These are phyloP conservation scores for Ashbya aceris DNA, from an alignment of 1,139 yeast genomes.

Conservation along the genomic window DNA sequence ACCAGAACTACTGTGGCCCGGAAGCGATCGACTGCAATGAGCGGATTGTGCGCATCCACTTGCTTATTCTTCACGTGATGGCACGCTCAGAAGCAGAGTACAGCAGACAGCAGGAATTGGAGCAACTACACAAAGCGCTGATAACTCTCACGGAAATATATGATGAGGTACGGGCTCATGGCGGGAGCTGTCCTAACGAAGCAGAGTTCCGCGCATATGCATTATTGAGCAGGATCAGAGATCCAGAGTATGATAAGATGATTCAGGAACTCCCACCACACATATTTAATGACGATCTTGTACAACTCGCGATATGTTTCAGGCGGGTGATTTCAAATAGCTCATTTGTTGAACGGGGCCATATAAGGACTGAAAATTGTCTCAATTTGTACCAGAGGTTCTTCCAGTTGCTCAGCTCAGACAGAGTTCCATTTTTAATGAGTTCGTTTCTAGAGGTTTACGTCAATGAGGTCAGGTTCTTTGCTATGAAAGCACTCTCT, in stretches of 20 bases:
- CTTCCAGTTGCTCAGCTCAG: conserved; percentile 46
- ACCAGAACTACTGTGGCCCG: conserved; percentile 87
- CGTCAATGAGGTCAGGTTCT: conserved; percentile 68
- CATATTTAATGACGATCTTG: conserved; percentile 45
- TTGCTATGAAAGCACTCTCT: conserved; percentile 62
- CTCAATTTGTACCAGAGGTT: conserved; percentile 55
- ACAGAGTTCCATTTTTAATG: conserved; percentile 56
- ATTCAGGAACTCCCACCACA: conserved; percentile 57
- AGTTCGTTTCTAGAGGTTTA: conserved; percentile 74
- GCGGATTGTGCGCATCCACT: conserved; percentile 80
- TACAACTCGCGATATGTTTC: conserved; percentile 64
- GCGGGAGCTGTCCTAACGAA: conserved; percentile 69
- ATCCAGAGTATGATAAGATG: conserved; percentile 75
- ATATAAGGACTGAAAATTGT: conserved; percentile 49
- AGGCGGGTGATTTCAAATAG: conserved; percentile 61
- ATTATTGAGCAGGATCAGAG: conserved; percentile 67
- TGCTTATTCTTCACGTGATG: conserved; percentile 78
- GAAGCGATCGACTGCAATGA: conserved; percentile 94
- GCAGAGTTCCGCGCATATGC: conserved; percentile 92
- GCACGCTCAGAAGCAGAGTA: conserved; percentile 67
- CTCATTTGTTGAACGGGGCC: conserved; percentile 50
- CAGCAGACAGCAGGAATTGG: conserved; percentile 91
- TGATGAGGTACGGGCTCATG: conserved; percentile 64
- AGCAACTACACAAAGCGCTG: conserved; percentile 84
- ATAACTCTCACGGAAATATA: conserved; percentile 87